Conservation (phyloP, 768 basidiomycete genomes). For the Pleurotus salmoneostramineus region DNA sequence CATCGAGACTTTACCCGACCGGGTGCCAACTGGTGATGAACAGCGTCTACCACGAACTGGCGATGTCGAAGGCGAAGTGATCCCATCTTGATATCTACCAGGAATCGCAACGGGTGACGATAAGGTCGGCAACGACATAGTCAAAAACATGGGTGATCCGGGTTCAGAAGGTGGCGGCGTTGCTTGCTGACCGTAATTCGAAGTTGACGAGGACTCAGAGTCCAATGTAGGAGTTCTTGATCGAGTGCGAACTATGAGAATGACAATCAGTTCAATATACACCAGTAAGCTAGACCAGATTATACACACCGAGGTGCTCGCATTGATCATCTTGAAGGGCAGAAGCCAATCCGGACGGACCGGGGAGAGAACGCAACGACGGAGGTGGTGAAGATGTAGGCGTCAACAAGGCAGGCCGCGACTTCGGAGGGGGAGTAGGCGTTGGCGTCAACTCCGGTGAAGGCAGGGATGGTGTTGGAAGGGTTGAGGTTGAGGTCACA, state of each 20-base stretch:
- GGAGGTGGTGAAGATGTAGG: background rate
- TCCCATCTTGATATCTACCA: background rate
- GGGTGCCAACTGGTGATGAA: background rate
- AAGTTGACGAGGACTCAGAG: background rate
- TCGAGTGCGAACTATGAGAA: background rate
- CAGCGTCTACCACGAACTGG: background rate
- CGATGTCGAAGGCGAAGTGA: background rate
- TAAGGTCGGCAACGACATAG: background rate
- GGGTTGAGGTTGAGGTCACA: background rate
- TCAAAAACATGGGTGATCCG: background rate
- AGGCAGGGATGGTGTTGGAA: background rate
- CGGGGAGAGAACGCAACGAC: background rate
- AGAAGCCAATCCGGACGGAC: background rate
- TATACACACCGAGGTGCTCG: background rate
- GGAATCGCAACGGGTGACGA: background rate
- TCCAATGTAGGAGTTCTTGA: background rate
- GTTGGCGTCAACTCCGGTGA: background rate
- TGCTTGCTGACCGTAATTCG: background rate
- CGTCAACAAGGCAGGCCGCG: background rate
- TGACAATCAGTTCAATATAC: background rate
- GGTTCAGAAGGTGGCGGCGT: conserved; percentile 7
- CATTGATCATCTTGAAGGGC: background rate
- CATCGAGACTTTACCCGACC: background rate
- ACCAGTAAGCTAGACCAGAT: background rate
- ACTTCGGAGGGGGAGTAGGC: background rate